Percentiles rank a stretch among this genome's conserved stretches.
Conservation (phyloP, 75 land plant genomes). For the Gnetum montanum region DNA sequence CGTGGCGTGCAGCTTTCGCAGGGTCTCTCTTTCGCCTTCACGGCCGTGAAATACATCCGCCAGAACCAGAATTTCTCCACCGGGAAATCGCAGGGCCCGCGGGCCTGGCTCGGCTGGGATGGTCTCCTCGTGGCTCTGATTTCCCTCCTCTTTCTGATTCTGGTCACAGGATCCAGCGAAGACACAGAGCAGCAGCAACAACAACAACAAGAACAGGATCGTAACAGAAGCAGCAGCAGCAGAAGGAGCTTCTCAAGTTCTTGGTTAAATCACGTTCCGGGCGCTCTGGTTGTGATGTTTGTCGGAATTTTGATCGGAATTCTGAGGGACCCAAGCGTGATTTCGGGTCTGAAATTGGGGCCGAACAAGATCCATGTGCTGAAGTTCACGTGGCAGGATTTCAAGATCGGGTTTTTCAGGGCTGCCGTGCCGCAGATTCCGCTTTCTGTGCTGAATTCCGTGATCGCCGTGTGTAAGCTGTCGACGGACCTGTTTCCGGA, state of each 20-base stretch:
- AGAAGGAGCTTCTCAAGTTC: not conserved
- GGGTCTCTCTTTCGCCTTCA: slow-evolving; percentile 68
- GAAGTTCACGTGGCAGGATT: slow-evolving; percentile 36
- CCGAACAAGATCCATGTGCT: slow-evolving; percentile 32
- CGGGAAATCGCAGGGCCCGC: slow-evolving; percentile 31
- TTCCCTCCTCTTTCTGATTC: slow-evolving; percentile 39
- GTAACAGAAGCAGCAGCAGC: not conserved
- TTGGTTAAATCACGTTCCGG: slow-evolving; percentile 25
- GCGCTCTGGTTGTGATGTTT: slow-evolving; percentile 64
- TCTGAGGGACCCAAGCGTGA: slow-evolving; percentile 33
- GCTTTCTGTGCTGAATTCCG: slow-evolving; percentile 79
- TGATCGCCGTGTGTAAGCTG: slow-evolving; percentile 82
- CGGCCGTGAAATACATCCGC: slow-evolving; percentile 66
- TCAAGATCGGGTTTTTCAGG: slow-evolving; percentile 67
- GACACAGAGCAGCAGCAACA: slow-evolving; percentile 27
- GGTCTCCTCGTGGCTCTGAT: slow-evolving; percentile 53
- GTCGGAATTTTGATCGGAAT: slow-evolving; percentile 56
- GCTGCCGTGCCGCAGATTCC: slow-evolving; percentile 90
- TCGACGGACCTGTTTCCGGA: slow-evolving; percentile 68
- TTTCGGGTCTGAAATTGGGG: slow-evolving; percentile 33
- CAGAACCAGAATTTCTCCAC: slow-evolving; percentile 48
- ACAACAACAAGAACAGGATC: not conserved
- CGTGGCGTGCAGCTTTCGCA: slow-evolving; percentile 83
- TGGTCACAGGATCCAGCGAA: slow-evolving; percentile 23
- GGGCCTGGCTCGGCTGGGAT: slow-evolving; percentile 72